These are phyloP conservation scores for Mortierella sp. DNA, from an alignment of 371 early-diverging fungal species.

Conservation along the genomic window DNA sequence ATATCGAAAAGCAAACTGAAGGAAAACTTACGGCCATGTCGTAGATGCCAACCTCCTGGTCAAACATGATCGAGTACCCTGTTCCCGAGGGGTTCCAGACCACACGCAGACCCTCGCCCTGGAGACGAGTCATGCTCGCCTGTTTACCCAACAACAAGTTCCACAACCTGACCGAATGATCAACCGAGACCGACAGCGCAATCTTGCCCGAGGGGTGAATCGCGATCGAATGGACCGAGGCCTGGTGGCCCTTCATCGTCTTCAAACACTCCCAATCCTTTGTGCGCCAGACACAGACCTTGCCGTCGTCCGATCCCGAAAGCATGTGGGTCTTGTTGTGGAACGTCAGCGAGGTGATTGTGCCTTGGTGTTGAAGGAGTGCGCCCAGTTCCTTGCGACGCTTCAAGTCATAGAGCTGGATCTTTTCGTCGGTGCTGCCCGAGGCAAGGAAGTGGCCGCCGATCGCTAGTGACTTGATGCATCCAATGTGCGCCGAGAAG, in stretches of 20 bases:
- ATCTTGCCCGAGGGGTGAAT: conserved; percentile 96
- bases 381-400: conserved; percentile 92
- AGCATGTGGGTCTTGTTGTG: conserved; percentile 87
- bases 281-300: conserved; percentile 88
- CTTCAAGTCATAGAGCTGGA: conserved; percentile 91
- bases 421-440: conserved; percentile 96
- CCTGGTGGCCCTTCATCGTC: conserved; percentile 91
- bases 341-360: conserved; percentile 89
- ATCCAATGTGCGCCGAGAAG: conserved; percentile 94
- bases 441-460: conserved; percentile 90
- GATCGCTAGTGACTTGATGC: conserved; percentile 88
- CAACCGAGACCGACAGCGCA: conserved; percentile 85
- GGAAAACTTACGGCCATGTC: conserved; percentile 69
- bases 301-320: conserved; percentile 91
- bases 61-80: conserved; percentile 84
- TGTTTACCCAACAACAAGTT: conserved; percentile 90
- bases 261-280: conserved; percentile 97
- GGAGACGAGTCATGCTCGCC: conserved; percentile 67
- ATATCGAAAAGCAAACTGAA: conserved; percentile 68
- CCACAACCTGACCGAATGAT: conserved; percentile 90
- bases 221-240: conserved; percentile 79
- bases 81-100: conserved; percentile 82
- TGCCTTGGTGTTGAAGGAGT: conserved; percentile 92
- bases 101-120: conserved; percentile 72
- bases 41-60: conserved; percentile 78